Percentiles rank a stretch among this genome's conserved stretches.
Conservation (phyloP, 768 basidiomycete genomes). For the Kwoniella sp. region DNA sequence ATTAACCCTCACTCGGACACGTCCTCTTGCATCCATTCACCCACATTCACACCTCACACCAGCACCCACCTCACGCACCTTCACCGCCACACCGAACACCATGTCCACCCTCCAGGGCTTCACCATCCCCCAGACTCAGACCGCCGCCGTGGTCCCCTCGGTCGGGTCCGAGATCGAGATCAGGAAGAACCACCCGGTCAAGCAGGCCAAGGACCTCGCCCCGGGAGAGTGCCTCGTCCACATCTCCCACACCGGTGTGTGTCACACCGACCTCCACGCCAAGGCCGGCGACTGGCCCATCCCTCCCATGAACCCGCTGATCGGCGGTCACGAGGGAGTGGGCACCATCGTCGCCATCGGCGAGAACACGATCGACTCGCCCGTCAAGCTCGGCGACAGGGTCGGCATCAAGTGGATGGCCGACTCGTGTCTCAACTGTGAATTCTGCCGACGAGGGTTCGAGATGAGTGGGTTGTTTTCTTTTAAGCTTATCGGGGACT, state of each 20-base stretch:
- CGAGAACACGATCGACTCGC: conserved; percentile 57
- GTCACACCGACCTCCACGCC: conserved; percentile 73
- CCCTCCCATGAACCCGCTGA: conserved; percentile 28
- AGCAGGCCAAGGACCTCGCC: conserved; percentile 13
- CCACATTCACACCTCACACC: neutral
- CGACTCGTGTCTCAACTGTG: conserved; percentile 64
- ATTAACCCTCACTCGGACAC: neutral
- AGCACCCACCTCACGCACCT: conserved; percentile 1
- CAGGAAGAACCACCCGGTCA: conserved; percentile 9
- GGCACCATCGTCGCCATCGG: conserved; percentile 77
- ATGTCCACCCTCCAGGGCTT: conserved; percentile 14
- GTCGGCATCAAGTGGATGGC: conserved; percentile 70
- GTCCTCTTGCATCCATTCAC: neutral
- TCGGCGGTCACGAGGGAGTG: conserved; percentile 69
- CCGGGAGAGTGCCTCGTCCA: conserved; percentile 57
- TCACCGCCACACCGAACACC: conserved; percentile 1
- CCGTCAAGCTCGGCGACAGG: conserved; percentile 58
- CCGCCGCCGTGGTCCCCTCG: conserved; percentile 6
- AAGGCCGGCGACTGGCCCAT: conserved; percentile 76
- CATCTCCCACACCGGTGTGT: conserved; percentile 73
- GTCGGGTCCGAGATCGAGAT: conserved; percentile 6
- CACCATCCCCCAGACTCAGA: conserved; percentile 16
- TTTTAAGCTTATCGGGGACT: neutral
- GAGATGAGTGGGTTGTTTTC: conserved; percentile 52
- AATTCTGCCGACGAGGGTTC: conserved; percentile 68